Base-by-base conservation (phyloP, 1,284 basidiomycete species). In the Boletus smithii region DNA sequence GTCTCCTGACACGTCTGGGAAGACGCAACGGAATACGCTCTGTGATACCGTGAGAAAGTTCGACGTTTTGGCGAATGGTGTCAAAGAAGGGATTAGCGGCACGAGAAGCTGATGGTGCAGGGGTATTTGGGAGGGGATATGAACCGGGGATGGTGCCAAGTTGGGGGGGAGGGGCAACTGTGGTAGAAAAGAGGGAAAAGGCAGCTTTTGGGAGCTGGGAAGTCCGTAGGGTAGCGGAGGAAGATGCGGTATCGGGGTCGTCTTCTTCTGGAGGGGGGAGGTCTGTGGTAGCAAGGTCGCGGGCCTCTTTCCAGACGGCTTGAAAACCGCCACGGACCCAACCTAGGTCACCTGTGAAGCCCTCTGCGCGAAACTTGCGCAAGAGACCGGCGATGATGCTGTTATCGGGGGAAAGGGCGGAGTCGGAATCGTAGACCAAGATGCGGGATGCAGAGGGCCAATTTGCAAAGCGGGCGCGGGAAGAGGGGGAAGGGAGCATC, bases 51-150 rank as follows among this genome's bases (percentile, higher is more conserved):
- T 91, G 85, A 10, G 84, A 81, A 29, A 97, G 79, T 71, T 99
- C 95, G 14, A 87, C 69, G 61, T 98, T 97, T 68, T 99, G 95
- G 26, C 95, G 87, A 58, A 99, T 91, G 59, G 91, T 88, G 70
- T 99, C 94, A 58, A 94, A 95, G 70, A 95, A 95, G 4, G 91
- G 91, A 63, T 93, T 94, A 43, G 65, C 63, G 8, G 63, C 59
- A 42, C 54, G 55, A 20, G 53, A 42, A 8, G 50, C 36, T 5
- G 53, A 50, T 17, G 54, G 51, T 24, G 55, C 52, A 16, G 58
- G 57, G 32, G 59, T 60, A 31, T 55, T 59, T 44, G 49, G 52
- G 49, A 57, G 41, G 34, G 56, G 51, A 44, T 45, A 48, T 42
- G 53, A 50, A 3, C 38, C 39, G 9, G 59, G 60, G 30, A 55